Base-by-base conservation (phyloP, 306 rosid species). In the Ceratonia siliqua region DNA sequence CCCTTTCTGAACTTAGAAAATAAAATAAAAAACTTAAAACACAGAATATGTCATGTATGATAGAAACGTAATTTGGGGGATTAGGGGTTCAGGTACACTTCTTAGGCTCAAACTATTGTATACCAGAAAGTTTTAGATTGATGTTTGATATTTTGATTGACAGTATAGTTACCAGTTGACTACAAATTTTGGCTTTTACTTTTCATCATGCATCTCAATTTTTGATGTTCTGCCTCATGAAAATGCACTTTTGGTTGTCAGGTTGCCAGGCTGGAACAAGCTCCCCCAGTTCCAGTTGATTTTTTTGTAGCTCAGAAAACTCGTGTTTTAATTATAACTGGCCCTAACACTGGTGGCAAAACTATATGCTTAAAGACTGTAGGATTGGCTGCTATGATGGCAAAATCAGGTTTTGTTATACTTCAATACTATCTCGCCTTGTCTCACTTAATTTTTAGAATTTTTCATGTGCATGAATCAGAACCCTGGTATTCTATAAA, bases 351-450 rank as follows among this genome's bases (percentile, higher is more conserved):
- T 8, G 97, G 99, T 48, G 99, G 97, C 27, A 94, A 94, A 90
- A 94, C 97, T 46, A 88, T 94, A 82, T 87, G 93, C 85, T 80
- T 94, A 80, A 92, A 94, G 82, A 94, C 99, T 5, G 55, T 94
- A 38, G 99, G 96, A 82, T 85, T 92, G 89, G 92, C 97, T 82
- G 96, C 93, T 74, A 89, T 90, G 93, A 91, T 94, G 99, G 97
- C 97, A 73, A 94, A 88, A 81, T 91, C 99, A 94, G 97, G 99
- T 94, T 53, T 53, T 52, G 18, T 70, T 73, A 53, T 49, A 74
- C 50, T 62, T 38, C 49, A 38, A 5, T 11, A 32, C 49, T 42
- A 33, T 74, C 9, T 72, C 36, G 45, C 52, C 33, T 22, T 52
- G 14, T 48, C 24, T 25, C 42, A 64, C 42, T 5, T 3, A 4